These are phyloP conservation scores for Aureobasidium sp. DNA, from an alignment of 2,329 filamentous ascomycete species.

Conservation along the genomic window DNA sequence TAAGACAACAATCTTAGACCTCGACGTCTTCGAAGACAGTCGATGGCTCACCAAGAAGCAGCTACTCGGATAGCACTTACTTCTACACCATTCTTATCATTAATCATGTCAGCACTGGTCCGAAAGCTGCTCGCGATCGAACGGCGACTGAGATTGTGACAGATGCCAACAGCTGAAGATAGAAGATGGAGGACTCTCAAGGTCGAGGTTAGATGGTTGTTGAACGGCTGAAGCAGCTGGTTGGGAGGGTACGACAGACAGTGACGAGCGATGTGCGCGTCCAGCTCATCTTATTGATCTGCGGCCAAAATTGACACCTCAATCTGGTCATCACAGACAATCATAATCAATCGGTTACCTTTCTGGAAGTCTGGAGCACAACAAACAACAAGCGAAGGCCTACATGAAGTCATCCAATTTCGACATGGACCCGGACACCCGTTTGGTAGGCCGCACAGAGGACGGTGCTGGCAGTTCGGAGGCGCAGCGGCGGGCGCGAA, in stretches of 20 bases:
- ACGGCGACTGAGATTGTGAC: neutral
- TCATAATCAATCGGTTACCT: conserved; percentile 1
- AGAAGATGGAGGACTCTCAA: no score
- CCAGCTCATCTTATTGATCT: conserved; percentile 4
- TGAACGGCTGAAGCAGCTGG: neutral
- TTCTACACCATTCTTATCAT: no score
- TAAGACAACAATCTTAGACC: neutral
- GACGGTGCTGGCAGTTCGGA: neutral
- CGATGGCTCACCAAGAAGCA: neutral
- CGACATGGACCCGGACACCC: neutral
- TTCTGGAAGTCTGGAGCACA: neutral
- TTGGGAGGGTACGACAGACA: neutral
- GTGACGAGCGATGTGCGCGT: neutral
- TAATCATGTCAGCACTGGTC: neutral
- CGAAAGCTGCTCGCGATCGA: neutral
- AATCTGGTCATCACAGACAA: neutral
- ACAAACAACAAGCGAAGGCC: conserved; percentile 4
- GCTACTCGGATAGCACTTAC: neutral
- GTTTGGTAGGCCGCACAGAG: neutral
- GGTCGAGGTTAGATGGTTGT: no score
- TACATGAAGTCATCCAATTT: conserved; percentile 9
- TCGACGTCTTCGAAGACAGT: neutral
- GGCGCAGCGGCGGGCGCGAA: conserved; percentile 9
- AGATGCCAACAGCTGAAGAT: no score
- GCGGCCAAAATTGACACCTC: neutral